Evolutionary conservation across 2,329 filamentous ascomycete genomes (phyloP).

Genomic region (Ascochyta clinopodiicola): DNA sequence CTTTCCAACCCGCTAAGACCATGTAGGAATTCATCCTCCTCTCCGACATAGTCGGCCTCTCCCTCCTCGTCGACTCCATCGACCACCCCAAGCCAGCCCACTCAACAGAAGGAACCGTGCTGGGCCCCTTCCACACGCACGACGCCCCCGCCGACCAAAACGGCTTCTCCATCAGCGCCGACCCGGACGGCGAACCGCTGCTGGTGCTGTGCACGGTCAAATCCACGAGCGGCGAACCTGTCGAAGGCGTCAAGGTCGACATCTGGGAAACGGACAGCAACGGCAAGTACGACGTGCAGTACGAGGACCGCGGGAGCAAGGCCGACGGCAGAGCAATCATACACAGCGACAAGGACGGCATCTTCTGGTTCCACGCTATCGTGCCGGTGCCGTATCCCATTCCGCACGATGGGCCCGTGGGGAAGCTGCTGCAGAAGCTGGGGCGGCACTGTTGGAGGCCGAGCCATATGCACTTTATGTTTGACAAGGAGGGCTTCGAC

Average conservation of each 20-base stretch:
- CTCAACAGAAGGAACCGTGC: slow-evolving; percentile 78
- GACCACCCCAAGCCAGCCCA: slow-evolving; percentile 78
- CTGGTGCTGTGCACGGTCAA: slow-evolving; percentile 76
- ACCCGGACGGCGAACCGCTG: slow-evolving; percentile 72
- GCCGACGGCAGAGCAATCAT: slow-evolving; percentile 78
- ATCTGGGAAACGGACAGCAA: slow-evolving; percentile 85
- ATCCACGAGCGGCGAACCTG: slow-evolving; percentile 67
- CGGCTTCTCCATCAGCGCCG: slow-evolving; percentile 70
- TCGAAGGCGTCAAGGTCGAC: slow-evolving; percentile 73
- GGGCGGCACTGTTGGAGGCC: slow-evolving; percentile 47
- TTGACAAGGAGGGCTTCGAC: slow-evolving; percentile 65
- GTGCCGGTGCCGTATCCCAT: slow-evolving; percentile 86
- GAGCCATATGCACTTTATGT: slow-evolving; percentile 65
- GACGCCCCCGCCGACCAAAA: slow-evolving; percentile 66
- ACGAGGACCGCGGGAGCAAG: slow-evolving; percentile 62
- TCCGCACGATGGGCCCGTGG: slow-evolving; percentile 79
- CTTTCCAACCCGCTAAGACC: not conserved
- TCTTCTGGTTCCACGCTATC: slow-evolving; percentile 86
- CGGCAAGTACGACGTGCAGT: slow-evolving; percentile 85
- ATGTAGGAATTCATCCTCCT: slow-evolving; percentile 79
- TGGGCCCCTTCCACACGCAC: slow-evolving; percentile 84
- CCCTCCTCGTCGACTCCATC: slow-evolving; percentile 80
- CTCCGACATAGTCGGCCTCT: slow-evolving; percentile 79
- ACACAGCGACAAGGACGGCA: slow-evolving; percentile 71
- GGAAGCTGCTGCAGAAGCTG: slow-evolving; percentile 37